A percentile compares a stretch with the other conserved stretches of the same genome.
phyloP scores from a whole-genome alignment of 164 flowering plant species.

The Protea cynaroides region DNA sequence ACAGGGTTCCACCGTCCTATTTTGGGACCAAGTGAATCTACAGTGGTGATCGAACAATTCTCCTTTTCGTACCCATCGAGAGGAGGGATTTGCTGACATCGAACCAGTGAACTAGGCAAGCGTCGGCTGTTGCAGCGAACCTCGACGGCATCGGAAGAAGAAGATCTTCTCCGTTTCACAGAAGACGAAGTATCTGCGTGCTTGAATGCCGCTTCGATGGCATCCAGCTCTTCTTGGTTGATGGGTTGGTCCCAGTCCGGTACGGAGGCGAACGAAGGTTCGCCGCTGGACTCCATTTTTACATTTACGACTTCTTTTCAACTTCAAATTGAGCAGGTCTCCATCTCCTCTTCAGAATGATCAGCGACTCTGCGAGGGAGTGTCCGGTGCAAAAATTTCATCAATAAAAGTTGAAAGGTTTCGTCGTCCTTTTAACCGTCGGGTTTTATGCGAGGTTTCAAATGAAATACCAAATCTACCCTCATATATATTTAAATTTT shows the following conservation, averaged over 20 bases:
- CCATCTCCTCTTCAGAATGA: too few species aligned
- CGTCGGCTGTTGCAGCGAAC: slow-evolving; percentile 4
- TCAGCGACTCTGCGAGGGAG: too few species aligned
- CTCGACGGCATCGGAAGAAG: neutral
- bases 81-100: neutral
- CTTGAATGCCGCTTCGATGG: slow-evolving; percentile 14
- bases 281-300: neutral
- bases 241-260: slow-evolving; percentile 16
- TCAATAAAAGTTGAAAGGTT: too few species aligned
- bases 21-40: neutral
- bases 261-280: neutral
- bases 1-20: neutral
- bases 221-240: slow-evolving; percentile 12
- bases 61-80: neutral
- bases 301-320: too few species aligned
- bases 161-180: neutral
- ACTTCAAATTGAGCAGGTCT: too few species aligned
- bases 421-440: too few species aligned
- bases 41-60: neutral
- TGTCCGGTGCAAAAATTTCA: too few species aligned
- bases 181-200: neutral
- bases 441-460: too few species aligned
- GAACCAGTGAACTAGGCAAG: neutral
- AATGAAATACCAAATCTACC: too few species aligned
- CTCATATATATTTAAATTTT: too few species aligned